Base-by-base conservation (phyloP, 2,329 filamentous ascomycete genomes). In the Penicillium sp. region DNA sequence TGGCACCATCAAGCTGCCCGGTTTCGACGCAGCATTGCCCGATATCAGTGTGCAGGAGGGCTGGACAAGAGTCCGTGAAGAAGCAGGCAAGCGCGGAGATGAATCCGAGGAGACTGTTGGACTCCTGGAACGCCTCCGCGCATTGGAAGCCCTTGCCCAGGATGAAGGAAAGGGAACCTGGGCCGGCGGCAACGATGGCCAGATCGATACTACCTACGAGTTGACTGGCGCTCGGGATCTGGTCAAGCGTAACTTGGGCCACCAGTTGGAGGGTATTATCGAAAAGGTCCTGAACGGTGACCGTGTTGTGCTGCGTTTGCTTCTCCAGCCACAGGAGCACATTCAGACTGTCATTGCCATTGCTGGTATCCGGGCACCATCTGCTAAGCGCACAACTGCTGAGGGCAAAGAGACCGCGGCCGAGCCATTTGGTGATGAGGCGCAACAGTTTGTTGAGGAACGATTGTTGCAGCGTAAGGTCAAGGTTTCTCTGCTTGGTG, bases 201-300 rank as follows among this genome's bases (percentile, higher is more conserved):
- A 77, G 43, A 87, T 95, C 51, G 82, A 90, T 57, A 85, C 87
- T 34, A 80, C 83, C 60, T 88, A 95, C 61, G 90, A 97, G 64
- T 73, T 95, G 31, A 80, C 83, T 51, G 82, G 90, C 61, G 77
- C 87, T 12, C 82, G 87, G 61, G 72, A 72, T 37, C 88, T 98
- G 65, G 76, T 90, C 42, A 84, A 88, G 40, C 75, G 87, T 59
- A 86, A 86, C 79, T 95, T 95, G 75, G 88, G 87, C 58, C 83
- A 90, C 72, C 81, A 82, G 6, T 77, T 98, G 17, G 85, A 95
- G 57, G 86, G 84, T 65, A 80, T 97, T 49, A 83, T 98, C 43
- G 93, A 98, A 76, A 83, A 88, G 61, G 87, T 98, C 39, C 77
- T 97, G 52, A 89, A 86, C 54, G 93, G 91, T 53, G 93, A 98